Evolutionary conservation across 2,329 filamentous ascomycete genomes (phyloP), one percentile per base, ranked within the genome.

Genomic region (Phialophora verrucosa): DNA sequence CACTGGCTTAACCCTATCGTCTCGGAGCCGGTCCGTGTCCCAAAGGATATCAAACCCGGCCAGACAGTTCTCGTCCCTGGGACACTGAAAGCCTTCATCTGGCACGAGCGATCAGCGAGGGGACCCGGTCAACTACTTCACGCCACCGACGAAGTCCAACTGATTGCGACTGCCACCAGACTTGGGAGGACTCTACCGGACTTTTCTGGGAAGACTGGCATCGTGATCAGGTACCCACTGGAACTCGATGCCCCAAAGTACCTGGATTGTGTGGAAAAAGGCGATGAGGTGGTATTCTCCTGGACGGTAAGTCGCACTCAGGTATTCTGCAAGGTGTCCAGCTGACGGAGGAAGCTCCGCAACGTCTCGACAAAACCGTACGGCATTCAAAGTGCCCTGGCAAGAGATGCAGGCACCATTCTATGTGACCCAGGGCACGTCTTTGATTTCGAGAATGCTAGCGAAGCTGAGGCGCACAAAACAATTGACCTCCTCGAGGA

Each of bases 281-380:
- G 51, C 11, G 51, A 55, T 25, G 29, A 27, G 51, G 51, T 55
- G n/a, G 29, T 32, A 3, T 55, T 55, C 25, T 55, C 51, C 17
- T 55, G 51, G 51, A n/a, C 29, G 51, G 51, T 55, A 55, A 29
- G 51, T 55, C 5, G 4, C 17, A n/a, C 17, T 3, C 44, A n/a
- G 5, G 14, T n/a, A 20, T 49, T 4, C 20, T n/a, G 20, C n/a
- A 12, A 55, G 12, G 14, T 55, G 51, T 32, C 51, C 25, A 7
- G 25, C 25, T 29, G 51, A 55, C 51, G 11, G 17, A 12, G 14
- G 17, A 27, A 55, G 51, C 29, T 55, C 25, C 51, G 51, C 25
- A 55, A 55, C 25, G 25, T 55, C 25, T 55, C 51, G 17, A 55
- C 51, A 12, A 55, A 55, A 32, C n/a, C 51, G 17, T 55, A 55